Base-by-base conservation (phyloP, 2,329 filamentous ascomycete genomes). In the Gyromitra esculenta region DNA sequence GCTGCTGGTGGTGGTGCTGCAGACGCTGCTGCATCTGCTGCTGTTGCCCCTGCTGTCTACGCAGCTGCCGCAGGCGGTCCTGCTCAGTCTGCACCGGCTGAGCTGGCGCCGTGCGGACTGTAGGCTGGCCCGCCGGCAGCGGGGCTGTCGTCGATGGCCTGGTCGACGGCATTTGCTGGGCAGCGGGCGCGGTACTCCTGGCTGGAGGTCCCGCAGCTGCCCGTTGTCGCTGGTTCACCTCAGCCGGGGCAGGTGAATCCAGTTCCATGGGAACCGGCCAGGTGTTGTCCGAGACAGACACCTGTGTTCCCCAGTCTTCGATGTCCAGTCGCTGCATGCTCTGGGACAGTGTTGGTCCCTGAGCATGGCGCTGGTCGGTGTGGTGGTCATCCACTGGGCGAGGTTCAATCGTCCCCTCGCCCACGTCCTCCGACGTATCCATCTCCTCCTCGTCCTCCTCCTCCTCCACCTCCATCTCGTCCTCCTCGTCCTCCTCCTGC, bases 361-460 rank as follows among this genome's bases (percentile, higher is more conserved):
- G 45, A 15, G 6, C 18, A 15, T 5, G 15, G 4, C 13, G 45
- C 15, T 50, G 18, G 3, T 50, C 15, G 4, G 15, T 15, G 45
- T n/a, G 45, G 15, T n/a, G 15, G 45, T 6, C 45, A n/a, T 1
- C n/a, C 25, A 31, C 25, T 3, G 45, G 18, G 5, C 15, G 45
- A 50, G 45, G 45, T 6, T n/a, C 45, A n/a, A 50, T n/a, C 45
- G 45, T 50, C 45, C 25, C 25, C 11, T 45, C 43, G 43, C 11
- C 5, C 11, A 5, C 43, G 11, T 54, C 50, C 50, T 25, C 18
- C 21, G n/a, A 9, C 21, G 50, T 54, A 5, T 54, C 50, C 50
- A 54, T 54, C 9, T 31, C 50, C 18, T 54, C 45, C 48, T 25
- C 45, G 5, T 39, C 56, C 60, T 68, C 39, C 11, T 35, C 50